A percentile compares a stretch with the other conserved stretches of the same genome.
phyloP scores from a whole-genome alignment of 1,139 yeast species.

The Candida frijolesensis region DNA sequence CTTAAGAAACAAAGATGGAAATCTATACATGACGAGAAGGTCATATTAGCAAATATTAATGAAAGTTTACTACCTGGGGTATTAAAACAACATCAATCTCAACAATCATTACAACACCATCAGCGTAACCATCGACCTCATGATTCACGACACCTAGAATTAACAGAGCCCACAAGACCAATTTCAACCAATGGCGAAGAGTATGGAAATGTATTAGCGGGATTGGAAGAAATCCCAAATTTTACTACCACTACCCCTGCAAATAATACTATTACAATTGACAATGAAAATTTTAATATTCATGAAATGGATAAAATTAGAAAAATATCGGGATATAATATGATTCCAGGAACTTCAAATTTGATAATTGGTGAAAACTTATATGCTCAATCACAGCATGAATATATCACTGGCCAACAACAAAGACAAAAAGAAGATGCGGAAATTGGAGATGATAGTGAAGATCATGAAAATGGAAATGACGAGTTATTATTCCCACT shows the following conservation, averaged over 20 bases:
- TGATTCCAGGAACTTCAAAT: constrained; percentile 18
- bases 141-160: background rate
- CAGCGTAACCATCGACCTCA: background rate
- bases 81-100: constrained; percentile 19
- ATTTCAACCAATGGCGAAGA: constrained; percentile 15
- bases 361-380: constrained; percentile 15
- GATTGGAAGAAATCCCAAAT: constrained; percentile 37
- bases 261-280: too few species aligned
- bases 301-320: constrained; percentile 10
- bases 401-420: background rate
- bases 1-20: constrained; percentile 29
- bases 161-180: background rate
- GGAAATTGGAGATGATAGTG: too few species aligned
- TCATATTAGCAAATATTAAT: constrained; percentile 32
- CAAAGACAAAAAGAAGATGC: too few species aligned
- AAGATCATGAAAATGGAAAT: too few species aligned
- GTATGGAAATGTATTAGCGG: constrained; percentile 23
- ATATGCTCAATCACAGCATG: background rate
- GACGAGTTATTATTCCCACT: constrained; percentile 22
- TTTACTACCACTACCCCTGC: background rate
- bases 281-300: constrained; percentile 1
- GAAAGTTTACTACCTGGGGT: constrained; percentile 41
- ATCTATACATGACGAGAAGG: constrained; percentile 35
- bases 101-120: background rate
- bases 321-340: constrained; percentile 10